Evolutionary conservation across 2,329 filamentous ascomycete species (phyloP), one percentile per base, ranked within the genome.

Genomic region (Pezicula carpinea): DNA sequence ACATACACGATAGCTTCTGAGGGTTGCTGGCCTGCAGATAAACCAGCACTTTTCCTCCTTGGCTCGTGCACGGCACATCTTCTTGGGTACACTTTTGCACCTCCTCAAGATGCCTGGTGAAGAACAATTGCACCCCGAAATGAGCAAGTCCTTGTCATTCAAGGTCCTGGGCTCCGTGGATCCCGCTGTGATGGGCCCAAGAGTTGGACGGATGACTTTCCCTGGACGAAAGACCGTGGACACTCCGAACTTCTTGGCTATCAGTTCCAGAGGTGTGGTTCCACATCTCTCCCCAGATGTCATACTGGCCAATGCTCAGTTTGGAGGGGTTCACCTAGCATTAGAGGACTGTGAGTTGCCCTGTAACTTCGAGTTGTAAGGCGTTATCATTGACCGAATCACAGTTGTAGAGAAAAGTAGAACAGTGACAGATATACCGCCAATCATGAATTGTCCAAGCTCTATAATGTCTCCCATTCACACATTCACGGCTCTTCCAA

Each of bases 221-320:
- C 73, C 66, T 58, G 81, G 68, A 35, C 76, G 87, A 49, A 79
- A 75, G 52, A 67, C 76, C n/a, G 75, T 96, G 53, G 72, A 86
- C 17, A 99, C 93, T 23, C 93, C 93, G 36, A 85, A 87, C 63
- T 95, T 86, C 65, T 71, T 96, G 49, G 84, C 82, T 43, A 74
- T 87, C 55, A 87, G 87, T 3, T 96, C 93, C 29, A 80, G 93
- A 59, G 93, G 93, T 18, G 80, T 80, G 1, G 73, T 97, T 31
- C 90, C 93, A 43, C 93, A 99, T 69, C 69, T 99, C 54, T 87
- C 91, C 3, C 91, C 90, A 33, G 93, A 99, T 71, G 86, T 86
- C 51, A 73, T 93, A 54, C 65, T 69, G 34, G 83, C 80, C 46
- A 74, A 85, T 59, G 82, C 83, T 1, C 64, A 76, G 5, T 73